Conservation (phyloP, 78 protist genomes). For the Dictyostelium intermedium region DNA sequence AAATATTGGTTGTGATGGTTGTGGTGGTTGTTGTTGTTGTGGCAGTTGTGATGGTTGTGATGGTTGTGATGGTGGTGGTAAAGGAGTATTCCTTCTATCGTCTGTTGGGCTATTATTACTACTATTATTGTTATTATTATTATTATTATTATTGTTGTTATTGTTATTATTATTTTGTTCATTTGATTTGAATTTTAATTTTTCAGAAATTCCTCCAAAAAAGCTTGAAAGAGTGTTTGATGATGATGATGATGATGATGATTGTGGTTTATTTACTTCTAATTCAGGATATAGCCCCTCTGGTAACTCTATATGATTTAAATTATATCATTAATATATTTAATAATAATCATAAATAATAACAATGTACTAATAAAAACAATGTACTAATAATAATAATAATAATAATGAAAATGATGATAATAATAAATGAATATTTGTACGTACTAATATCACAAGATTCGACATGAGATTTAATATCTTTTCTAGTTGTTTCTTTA, state of each 20-base stretch:
- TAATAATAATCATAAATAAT: too few species aligned
- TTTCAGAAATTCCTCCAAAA: conserved; percentile 1
- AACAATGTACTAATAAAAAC: too few species aligned
- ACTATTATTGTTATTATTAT: conserved; percentile 7
- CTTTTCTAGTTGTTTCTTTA: conserved; percentile 49
- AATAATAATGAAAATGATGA: neutral
- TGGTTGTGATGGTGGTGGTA: neutral
- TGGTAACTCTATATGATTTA: neutral
- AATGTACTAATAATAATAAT: too few species aligned
- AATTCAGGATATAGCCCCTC: conserved; percentile 18
- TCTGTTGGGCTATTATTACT: neutral
- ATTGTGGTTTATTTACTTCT: neutral
- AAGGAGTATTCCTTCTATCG: neutral
- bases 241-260: neutral
- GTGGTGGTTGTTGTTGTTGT: neutral
- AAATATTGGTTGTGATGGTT: neutral
- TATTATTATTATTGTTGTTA: neutral
- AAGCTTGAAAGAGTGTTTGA: neutral
- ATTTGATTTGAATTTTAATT: neutral
- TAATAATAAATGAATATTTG: neutral
- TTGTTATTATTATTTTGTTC: neutral
- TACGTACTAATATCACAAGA: conserved; percentile 52
- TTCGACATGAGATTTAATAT: conserved; percentile 30
- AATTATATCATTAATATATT: neutral
- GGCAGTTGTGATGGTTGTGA: neutral